phyloP scores from a whole-genome alignment of 768 basidiomycete genomes.

The Russula olivacea region DNA sequence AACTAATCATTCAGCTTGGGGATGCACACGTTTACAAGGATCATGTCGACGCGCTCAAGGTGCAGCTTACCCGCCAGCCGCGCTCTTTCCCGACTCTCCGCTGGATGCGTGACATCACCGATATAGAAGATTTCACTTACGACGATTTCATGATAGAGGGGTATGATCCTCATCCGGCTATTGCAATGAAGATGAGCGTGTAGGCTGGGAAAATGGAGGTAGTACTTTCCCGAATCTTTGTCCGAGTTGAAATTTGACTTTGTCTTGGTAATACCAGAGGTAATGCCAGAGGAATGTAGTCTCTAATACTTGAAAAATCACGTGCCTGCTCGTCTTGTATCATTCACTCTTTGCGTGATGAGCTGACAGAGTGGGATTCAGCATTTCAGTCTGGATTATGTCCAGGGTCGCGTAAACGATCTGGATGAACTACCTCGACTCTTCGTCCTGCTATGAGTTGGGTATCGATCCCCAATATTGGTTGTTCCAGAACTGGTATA shows the following conservation, averaged over 20 bases:
- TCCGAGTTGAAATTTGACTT: not conserved
- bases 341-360: not conserved
- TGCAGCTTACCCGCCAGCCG: conserved; percentile 75
- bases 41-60: conserved; percentile 80
- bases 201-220: conserved; percentile 29
- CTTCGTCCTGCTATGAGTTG: not conserved
- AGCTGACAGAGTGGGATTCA: not conserved
- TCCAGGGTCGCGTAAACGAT: not conserved
- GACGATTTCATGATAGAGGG: conserved; percentile 85
- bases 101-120: conserved; percentile 59
- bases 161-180: conserved; percentile 75
- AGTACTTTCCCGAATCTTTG: not conserved
- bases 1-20: conserved; percentile 92
- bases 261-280: conserved; percentile 1
- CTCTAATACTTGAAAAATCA: not conserved
- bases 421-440: not conserved
- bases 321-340: not conserved
- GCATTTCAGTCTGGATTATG: no score
- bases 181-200: conserved; percentile 97
- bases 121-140: conserved; percentile 75
- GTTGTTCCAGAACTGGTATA: not conserved
- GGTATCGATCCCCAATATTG: not conserved
- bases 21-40: conserved; percentile 96
- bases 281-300: not conserved
- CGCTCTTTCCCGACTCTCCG: conserved; percentile 74